Base-by-base conservation (phyloP, 2,329 filamentous ascomycete genomes). In the Fusarium xylarioides region DNA sequence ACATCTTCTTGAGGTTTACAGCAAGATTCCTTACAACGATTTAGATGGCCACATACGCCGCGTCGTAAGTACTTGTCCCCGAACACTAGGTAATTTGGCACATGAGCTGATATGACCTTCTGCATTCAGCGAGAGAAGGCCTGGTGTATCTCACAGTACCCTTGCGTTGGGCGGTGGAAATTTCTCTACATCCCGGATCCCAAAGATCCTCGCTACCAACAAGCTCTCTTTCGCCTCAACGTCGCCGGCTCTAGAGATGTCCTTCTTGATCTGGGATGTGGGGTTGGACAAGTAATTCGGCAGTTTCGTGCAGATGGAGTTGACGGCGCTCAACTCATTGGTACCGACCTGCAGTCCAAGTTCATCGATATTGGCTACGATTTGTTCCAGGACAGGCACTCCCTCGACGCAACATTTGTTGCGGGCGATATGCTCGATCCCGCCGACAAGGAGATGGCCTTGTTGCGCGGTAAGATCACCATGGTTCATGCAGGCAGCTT, bases 311-410 rank as follows among this genome's bases (percentile, higher is more conserved):
- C 81, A 56, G 86, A 88, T 63, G 88, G 88, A 26, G 87, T 87
- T 12, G 80, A 84, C 30, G 81, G 84, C 10, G 77, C 81, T 21
- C 83, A 85, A 50, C 78, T 90, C n/a, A 85, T 85, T 65, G 88
- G 86, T 23, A 81, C 83, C 7, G 88, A 90, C 68, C 69, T 88
- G 7, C 82, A 86, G 47, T 73, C 82, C 26, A 81, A 81, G n/a
- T 88, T 90, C 71, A 83, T 90, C 58, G 83, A 88, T 16, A 79
- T 88, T n/a, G 89, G 89, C 34, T 90, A 91, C 78, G 88, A 91
- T 60, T 83, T 93, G 26, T 93, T 92, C 80, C 84, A 85, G 50
- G 91, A 92, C 68, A 83, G 85, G 32, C 76, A 81, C n/a, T 82
- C 63, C 38, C 79, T 90, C 10, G 81, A 81, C 26, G 83, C 83